These are phyloP conservation scores for Staphylotrichum tortipilum DNA, from an alignment of 495 filamentous ascomycete genomes.

Conservation along the genomic window DNA sequence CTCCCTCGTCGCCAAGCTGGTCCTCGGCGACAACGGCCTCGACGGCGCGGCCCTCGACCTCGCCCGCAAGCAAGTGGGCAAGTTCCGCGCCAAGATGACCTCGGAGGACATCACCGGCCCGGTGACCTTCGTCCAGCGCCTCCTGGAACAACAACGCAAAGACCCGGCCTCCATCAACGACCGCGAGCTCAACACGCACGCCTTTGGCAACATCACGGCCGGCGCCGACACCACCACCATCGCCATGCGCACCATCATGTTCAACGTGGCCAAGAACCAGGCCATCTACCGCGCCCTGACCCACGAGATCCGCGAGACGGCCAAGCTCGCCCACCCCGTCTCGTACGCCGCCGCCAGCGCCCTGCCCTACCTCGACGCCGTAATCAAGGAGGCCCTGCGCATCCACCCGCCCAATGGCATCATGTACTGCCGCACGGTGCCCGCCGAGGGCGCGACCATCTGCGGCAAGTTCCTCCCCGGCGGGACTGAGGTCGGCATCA, in stretches of 20 bases:
- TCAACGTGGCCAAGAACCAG: constrained; percentile 27
- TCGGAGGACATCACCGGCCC: no score
- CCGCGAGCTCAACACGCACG: constrained; percentile 11
- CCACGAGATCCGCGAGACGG: constrained; percentile 12
- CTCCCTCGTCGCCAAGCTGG: no score
- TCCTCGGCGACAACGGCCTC: no score
- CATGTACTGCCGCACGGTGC: constrained; percentile 49
- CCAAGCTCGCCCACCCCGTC: neutral
- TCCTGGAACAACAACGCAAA: no score
- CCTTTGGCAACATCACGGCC: constrained; percentile 33
- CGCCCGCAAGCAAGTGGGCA: no score
- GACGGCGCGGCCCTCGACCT: no score
- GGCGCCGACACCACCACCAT: constrained; percentile 37
- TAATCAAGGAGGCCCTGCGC: constrained; percentile 56
- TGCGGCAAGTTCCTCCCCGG: constrained; percentile 43
- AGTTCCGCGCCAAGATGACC: no score
- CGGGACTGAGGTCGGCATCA: constrained; percentile 29
- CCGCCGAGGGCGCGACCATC: constrained; percentile 42
- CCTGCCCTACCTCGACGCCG: constrained; percentile 54
- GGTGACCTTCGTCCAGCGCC: no score
- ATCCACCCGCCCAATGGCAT: constrained; percentile 48
- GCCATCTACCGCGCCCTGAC: constrained; percentile 17
- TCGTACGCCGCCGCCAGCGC: constrained; percentile 12
- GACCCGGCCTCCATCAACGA: constrained; percentile 19
- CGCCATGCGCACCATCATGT: constrained; percentile 23